Conservation (phyloP, 257 asterid species). For the Jacaranda mimosifolia region DNA sequence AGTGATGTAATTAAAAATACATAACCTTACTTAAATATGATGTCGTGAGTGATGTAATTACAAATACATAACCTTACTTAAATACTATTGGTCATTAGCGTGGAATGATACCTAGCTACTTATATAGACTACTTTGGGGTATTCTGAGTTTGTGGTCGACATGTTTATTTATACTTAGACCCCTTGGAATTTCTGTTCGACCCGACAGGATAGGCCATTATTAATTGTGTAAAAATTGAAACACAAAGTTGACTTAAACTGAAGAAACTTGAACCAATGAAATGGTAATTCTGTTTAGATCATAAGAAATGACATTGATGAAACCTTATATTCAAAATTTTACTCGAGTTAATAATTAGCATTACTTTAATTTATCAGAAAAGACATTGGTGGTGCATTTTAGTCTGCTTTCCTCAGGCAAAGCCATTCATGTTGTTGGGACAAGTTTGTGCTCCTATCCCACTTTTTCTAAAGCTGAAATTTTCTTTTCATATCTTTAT, state of each 20-base stretch:
- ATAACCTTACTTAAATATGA: not conserved
- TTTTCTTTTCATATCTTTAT: not conserved
- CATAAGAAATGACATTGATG: not conserved
- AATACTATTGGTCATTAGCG: no score
- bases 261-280: not conserved
- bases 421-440: slow-evolving; percentile 38
- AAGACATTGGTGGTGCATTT: slow-evolving; percentile 43
- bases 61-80: no score
- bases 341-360: not conserved
- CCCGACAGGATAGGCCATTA: slow-evolving; percentile 27
- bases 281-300: not conserved
- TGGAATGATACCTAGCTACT: no score
- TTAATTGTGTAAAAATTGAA: not conserved
- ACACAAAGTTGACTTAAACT: not conserved
- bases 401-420: slow-evolving; percentile 33
- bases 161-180: not conserved
- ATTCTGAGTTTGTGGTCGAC: slow-evolving; percentile 18
- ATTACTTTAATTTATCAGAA: slow-evolving; percentile 19
- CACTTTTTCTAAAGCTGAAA: slow-evolving; percentile 16
- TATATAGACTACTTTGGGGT: not conserved
- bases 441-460: slow-evolving; percentile 29
- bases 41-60: not conserved
- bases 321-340: slow-evolving; percentile 14
- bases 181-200: not conserved
- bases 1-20: no score